phyloP scores from a whole-genome alignment of 805 yeast genomes.

The Suhomyces emberorum region DNA sequence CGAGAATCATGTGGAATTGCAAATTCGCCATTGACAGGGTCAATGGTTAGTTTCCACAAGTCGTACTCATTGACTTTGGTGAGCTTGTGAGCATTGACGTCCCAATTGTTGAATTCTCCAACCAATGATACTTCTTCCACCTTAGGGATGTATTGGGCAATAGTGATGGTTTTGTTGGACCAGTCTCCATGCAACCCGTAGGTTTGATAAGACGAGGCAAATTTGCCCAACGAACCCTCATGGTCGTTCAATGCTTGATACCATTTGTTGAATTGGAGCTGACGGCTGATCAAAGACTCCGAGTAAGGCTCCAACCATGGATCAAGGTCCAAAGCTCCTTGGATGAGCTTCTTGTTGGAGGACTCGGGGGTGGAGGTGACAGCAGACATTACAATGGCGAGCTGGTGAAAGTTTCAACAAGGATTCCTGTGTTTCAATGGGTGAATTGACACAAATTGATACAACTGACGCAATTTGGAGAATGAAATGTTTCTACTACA shows the following conservation, averaged over 20 bases:
- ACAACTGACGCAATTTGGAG: background rate
- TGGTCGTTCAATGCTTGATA: slow-evolving; percentile 46
- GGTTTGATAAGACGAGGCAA: slow-evolving; percentile 71
- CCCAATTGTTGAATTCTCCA: slow-evolving; percentile 93
- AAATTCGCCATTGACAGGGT: slow-evolving; percentile 51
- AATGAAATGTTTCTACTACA: too few species aligned
- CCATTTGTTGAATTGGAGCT: slow-evolving; percentile 66
- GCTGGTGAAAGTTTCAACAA: too few species aligned
- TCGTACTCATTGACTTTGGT: slow-evolving; percentile 60
- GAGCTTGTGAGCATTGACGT: slow-evolving; percentile 53
- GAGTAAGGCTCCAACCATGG: slow-evolving; percentile 84
- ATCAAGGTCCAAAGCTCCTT: slow-evolving; percentile 68
- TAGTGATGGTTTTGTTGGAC: slow-evolving; percentile 50
- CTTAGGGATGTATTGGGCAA: slow-evolving; percentile 89
- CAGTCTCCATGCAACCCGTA: slow-evolving; percentile 73
- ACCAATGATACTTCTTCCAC: slow-evolving; percentile 72
- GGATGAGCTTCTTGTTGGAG: slow-evolving; percentile 20
- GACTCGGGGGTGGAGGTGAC: slow-evolving; percentile 1
- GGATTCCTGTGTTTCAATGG: background rate
- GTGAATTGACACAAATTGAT: background rate
- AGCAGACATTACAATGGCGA: too few species aligned
- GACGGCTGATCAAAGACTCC: slow-evolving; percentile 64
- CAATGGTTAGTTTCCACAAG: slow-evolving; percentile 59
- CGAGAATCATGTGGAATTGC: slow-evolving; percentile 81
- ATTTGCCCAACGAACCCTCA: slow-evolving; percentile 57